Base-by-base conservation (phyloP, 768 basidiomycete genomes). In the Clitopilus passeckerianus region DNA sequence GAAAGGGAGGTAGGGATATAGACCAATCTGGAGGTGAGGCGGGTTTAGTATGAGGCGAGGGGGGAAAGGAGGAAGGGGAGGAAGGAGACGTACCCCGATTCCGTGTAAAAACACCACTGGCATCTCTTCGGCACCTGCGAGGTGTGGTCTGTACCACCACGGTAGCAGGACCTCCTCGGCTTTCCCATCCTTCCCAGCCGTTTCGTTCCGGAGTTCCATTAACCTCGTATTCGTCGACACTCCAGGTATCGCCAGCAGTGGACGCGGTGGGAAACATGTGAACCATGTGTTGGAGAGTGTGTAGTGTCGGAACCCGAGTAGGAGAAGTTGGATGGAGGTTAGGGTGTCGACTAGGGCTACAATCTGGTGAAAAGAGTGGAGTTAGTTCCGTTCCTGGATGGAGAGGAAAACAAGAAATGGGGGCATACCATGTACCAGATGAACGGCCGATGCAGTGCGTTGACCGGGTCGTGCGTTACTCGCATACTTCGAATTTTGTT, bases 81-180 rank as follows among this genome's bases (percentile, higher is more conserved):
- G 14, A 59, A 41, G 15, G 20, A n/a, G 12, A 71, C 79, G 2
- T 70, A 86, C 84, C 9, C 87, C 87, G n/a, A 88, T 82, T 9
- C 87, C 87, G 57, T 89, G 87, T 1, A 89, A 63, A 64, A 89
- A 86, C n/a, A 88, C 67, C 9, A 89, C 70, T 0, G 86, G 85
- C 8, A 73, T 70, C 60, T 80, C 82, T 1, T 72, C 72, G 8
- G 54, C 57, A 18, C 46, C 46, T 4, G 83, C 80, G 34, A 70
- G 74, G 59, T 87, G 85, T 0, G 73, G 73, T 10, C 74, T 71
- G 61, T 74, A 72, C 75, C 76, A 79, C 62, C 75, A 76, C 0
- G 75, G 72, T 27, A 76, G 64, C 9, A 34, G 61, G 15, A 69
- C 66, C n/a, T 41, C 37, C 10, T n/a, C n/a, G 14, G 5, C 37